These are phyloP conservation scores for Pseudogymnoascus pannorum DNA, from an alignment of 2,329 filamentous ascomycete species.

Conservation along the genomic window DNA sequence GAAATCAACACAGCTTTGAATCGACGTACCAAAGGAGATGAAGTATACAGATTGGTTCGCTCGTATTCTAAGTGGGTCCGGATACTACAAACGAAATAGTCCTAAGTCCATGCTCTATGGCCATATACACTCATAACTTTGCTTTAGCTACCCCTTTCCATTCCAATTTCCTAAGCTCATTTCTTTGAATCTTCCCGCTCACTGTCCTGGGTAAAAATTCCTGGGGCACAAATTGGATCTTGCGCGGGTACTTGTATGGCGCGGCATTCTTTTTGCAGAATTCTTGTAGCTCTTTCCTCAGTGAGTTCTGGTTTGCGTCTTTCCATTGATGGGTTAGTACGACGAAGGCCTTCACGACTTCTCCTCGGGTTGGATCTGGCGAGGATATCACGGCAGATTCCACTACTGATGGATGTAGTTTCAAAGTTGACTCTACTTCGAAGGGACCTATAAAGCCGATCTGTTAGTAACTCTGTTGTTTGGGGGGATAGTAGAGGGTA, in stretches of 20 bases:
- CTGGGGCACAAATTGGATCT: constrained; percentile 33
- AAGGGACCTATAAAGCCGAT: constrained; percentile 29
- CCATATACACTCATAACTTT: not conserved
- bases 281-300: constrained; percentile 32
- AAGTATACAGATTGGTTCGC: not conserved
- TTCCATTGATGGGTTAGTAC: constrained; percentile 27
- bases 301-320: constrained; percentile 15
- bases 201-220: constrained; percentile 35
- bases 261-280: constrained; percentile 35
- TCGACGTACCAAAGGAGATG: not conserved
- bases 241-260: constrained; percentile 36
- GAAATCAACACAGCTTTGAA: not conserved
- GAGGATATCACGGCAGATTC: constrained; percentile 35
- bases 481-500: too few species aligned
- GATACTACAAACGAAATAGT: not conserved
- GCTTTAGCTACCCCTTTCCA: constrained; percentile 21
- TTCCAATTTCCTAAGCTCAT: constrained; percentile 32
- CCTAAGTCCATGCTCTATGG: not conserved
- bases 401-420: constrained; percentile 32
- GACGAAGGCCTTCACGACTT: constrained; percentile 36
- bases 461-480: not conserved
- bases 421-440: constrained; percentile 36
- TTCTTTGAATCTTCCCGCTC: constrained; percentile 31
- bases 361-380: constrained; percentile 31
- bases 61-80: not conserved